Conservation (phyloP, 2,329 filamentous ascomycete species). For the Zopfia rhizophila region DNA sequence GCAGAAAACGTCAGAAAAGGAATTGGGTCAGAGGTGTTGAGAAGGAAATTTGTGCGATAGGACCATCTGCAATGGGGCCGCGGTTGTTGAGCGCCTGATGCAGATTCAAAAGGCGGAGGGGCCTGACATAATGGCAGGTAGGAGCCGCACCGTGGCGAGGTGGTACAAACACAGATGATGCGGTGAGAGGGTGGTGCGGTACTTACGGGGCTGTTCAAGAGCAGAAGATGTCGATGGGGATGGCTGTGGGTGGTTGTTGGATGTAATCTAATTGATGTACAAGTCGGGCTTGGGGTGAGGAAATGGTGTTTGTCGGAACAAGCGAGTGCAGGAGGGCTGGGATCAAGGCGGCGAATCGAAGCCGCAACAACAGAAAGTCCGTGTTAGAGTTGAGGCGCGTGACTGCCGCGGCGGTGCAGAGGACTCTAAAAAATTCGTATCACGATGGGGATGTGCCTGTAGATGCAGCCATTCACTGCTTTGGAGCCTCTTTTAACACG, state of each 20-base stretch:
- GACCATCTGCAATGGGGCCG: constrained; percentile 25
- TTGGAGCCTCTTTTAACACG: too few relatives aligned
- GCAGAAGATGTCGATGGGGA: constrained; percentile 45
- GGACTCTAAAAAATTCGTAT: too few relatives aligned
- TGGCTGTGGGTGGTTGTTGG: constrained; percentile 44
- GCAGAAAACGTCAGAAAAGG: constrained; percentile 25
- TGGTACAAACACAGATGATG: constrained; percentile 20
- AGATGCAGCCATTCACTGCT: too few relatives aligned
- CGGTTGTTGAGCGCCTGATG: constrained; percentile 38
- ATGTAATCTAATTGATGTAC: constrained; percentile 53
- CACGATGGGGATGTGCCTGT: too few relatives aligned
- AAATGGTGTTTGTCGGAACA: constrained; percentile 38
- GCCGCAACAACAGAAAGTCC: too few relatives aligned
- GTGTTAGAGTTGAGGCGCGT: too few relatives aligned
- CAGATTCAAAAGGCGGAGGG: constrained; percentile 35
- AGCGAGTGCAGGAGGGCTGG: constrained; percentile 6
- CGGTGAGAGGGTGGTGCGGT: constrained; percentile 23
- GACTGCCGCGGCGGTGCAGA: too few relatives aligned
- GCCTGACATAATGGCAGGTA: constrained; percentile 26
- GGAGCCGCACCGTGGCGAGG: constrained; percentile 15
- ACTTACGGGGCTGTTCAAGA: constrained; percentile 52
- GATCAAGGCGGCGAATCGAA: constrained; percentile 3
- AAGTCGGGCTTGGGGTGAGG: constrained; percentile 50
- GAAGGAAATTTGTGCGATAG: constrained; percentile 8
- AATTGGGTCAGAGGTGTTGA: constrained; percentile 17